Evolutionary conservation across 2,329 filamentous ascomycete genomes (phyloP).

Genomic region (Lizonia empirigonia): DNA sequence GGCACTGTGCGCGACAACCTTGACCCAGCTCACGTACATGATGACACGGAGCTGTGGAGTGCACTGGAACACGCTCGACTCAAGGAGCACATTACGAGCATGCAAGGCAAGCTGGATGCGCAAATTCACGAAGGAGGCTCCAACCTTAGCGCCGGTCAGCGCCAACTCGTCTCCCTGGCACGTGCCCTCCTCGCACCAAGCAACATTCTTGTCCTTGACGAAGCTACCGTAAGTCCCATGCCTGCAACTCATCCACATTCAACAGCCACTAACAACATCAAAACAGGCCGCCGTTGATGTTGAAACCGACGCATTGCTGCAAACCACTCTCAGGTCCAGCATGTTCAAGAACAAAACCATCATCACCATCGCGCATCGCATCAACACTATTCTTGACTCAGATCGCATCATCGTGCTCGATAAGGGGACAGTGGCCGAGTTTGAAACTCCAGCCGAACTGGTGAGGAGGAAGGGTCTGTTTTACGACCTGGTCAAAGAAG

Average conservation of each 20-base stretch:
- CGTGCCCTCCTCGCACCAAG: slow-evolving; percentile 92
- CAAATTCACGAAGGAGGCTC: slow-evolving; percentile 93
- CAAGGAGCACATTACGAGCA: slow-evolving; percentile 83
- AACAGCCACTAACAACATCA: background rate
- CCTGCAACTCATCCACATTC: background rate
- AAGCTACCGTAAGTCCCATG: slow-evolving; percentile 79
- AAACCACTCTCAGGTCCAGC: slow-evolving; percentile 66
- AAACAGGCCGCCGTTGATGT: slow-evolving; percentile 72
- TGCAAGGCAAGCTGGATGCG: slow-evolving; percentile 90
- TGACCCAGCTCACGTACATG: slow-evolving; percentile 91
- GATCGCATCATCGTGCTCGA: slow-evolving; percentile 95
- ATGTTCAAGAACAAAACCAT: slow-evolving; percentile 91
- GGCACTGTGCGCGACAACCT: slow-evolving; percentile 93
- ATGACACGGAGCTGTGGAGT: slow-evolving; percentile 97
- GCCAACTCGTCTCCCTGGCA: slow-evolving; percentile 90
- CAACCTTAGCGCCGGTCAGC: slow-evolving; percentile 93
- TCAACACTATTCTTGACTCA: slow-evolving; percentile 91
- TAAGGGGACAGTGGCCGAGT: slow-evolving; percentile 87
- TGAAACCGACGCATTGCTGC: slow-evolving; percentile 69
- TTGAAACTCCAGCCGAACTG: slow-evolving; percentile 82
- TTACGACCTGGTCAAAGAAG: slow-evolving; percentile 88
- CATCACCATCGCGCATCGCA: slow-evolving; percentile 96
- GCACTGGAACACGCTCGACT: slow-evolving; percentile 92
- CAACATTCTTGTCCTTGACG: slow-evolving; percentile 95
- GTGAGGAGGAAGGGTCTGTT: slow-evolving; percentile 79